These are phyloP conservation scores for Gnomoniopsis smithogilvyi DNA, from an alignment of 2,329 filamentous ascomycete species.

Conservation along the genomic window DNA sequence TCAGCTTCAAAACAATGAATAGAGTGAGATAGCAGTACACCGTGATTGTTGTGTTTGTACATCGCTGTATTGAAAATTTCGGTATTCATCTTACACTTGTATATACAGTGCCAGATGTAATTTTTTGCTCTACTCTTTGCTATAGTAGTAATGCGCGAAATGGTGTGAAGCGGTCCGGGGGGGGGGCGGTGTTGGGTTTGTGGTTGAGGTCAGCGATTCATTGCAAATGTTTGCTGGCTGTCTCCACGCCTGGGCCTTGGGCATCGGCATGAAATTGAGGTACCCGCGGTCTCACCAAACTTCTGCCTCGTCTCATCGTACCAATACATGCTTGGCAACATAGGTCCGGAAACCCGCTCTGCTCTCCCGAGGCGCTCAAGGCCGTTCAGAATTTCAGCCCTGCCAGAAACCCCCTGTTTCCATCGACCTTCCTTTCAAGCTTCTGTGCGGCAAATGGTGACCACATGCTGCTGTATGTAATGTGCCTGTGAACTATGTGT, in stretches of 20 bases:
- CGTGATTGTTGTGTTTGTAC: too few relatives aligned
- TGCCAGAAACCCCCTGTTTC: not conserved
- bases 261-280: conserved; percentile 1
- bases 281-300: conserved; percentile 8
- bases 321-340: not conserved
- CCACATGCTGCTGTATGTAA: too few relatives aligned
- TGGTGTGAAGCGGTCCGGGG: too few relatives aligned
- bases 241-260: not conserved
- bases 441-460: not conserved
- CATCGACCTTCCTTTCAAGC: conserved; percentile 1
- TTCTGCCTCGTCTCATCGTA: not conserved
- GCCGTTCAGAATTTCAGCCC: not conserved
- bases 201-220: not conserved
- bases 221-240: not conserved
- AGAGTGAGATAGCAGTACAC: too few relatives aligned
- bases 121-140: too few relatives aligned
- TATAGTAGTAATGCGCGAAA: too few relatives aligned
- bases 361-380: not conserved
- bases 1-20: too few relatives aligned
- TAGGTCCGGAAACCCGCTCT: not conserved
- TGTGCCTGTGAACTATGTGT: too few relatives aligned
- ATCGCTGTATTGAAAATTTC: too few relatives aligned
- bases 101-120: too few relatives aligned
- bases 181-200: too few relatives aligned
- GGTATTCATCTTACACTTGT: too few relatives aligned